Conservation (phyloP, 2,329 filamentous ascomycete species). For the Calonectria naviculata region DNA sequence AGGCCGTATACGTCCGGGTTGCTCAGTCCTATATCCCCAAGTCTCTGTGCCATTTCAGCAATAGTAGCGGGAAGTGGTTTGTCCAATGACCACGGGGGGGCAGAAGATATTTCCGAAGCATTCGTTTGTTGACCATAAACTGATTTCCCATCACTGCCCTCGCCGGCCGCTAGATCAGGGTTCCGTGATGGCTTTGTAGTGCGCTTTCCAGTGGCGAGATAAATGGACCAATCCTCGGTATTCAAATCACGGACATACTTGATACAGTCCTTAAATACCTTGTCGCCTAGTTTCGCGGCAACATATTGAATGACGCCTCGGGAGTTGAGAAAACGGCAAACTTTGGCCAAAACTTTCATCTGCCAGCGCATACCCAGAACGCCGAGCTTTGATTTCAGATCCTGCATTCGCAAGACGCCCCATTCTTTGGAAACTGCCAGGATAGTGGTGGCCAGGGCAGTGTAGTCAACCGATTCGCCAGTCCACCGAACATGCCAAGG, state of each 20-base stretch:
- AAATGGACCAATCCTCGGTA: constrained; percentile 66
- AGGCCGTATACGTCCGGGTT: constrained; percentile 51
- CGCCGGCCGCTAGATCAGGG: constrained; percentile 31
- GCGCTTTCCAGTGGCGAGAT: constrained; percentile 61
- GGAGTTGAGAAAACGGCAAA: constrained; percentile 67
- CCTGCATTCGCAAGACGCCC: constrained; percentile 67
- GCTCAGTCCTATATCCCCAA: constrained; percentile 44
- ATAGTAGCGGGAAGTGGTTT: constrained; percentile 48
- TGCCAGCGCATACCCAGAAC: constrained; percentile 66
- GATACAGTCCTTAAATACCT: constrained; percentile 71
- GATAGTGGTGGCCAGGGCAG: constrained; percentile 66
- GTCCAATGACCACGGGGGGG: constrained; percentile 48
- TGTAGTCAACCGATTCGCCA: constrained; percentile 68
- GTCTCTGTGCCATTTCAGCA: constrained; percentile 41
- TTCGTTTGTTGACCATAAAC: constrained; percentile 35
- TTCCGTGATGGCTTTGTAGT: constrained; percentile 40
- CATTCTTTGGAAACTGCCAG: constrained; percentile 68
- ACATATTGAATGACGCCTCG: constrained; percentile 67
- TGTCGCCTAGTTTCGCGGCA: constrained; percentile 63
- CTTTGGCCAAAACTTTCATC: constrained; percentile 70
- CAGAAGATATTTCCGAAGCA: constrained; percentile 37
- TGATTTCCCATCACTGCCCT: constrained; percentile 38
- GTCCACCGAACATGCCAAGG: constrained; percentile 68
- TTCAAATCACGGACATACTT: constrained; percentile 68
- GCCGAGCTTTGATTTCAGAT: constrained; percentile 68